Evolutionary conservation across 257 asterid genomes (phyloP).

Genomic region (Solanum clarkiae): DNA sequence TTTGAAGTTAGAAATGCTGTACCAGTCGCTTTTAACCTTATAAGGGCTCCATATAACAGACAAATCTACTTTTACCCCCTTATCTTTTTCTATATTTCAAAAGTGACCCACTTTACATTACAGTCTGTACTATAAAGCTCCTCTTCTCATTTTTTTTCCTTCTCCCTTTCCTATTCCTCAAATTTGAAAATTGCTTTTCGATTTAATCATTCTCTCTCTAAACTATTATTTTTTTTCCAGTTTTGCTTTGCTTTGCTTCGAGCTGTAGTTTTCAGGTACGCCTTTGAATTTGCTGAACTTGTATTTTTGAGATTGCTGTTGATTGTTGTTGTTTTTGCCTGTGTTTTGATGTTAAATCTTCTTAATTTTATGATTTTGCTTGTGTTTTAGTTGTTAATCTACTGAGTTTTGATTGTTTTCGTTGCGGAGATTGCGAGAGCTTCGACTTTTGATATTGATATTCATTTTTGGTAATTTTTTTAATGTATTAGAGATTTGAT

Average conservation of each 20-base stretch:
- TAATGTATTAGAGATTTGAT: not conserved
- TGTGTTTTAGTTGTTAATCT: not conserved
- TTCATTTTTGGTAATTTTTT: not conserved
- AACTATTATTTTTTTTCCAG: not conserved
- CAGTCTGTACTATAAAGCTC: not conserved
- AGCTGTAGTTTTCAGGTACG: constrained; percentile 9
- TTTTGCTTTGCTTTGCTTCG: not conserved
- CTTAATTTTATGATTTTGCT: not conserved
- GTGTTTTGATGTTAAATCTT: not conserved
- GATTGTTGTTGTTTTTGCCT: not conserved
- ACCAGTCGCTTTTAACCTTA: not conserved
- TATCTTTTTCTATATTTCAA: not conserved
- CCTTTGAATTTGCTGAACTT: not conserved
- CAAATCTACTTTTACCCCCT: constrained; percentile 8
- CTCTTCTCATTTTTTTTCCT: not conserved
- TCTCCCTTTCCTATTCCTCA: not conserved
- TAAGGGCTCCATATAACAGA: constrained; percentile 12
- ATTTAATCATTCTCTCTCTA: not conserved
- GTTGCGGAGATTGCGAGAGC: not conserved
- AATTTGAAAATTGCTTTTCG: not conserved
- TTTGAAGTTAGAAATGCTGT: not conserved
- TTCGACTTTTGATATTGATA: not conserved
- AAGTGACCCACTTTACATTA: not conserved
- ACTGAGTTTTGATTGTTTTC: not conserved
- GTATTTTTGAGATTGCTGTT: not conserved